A percentile compares a stretch with the other conserved stretches of the same genome.
Conservation (phyloP, 257 asterid species). For the Petunia secreta region DNA sequence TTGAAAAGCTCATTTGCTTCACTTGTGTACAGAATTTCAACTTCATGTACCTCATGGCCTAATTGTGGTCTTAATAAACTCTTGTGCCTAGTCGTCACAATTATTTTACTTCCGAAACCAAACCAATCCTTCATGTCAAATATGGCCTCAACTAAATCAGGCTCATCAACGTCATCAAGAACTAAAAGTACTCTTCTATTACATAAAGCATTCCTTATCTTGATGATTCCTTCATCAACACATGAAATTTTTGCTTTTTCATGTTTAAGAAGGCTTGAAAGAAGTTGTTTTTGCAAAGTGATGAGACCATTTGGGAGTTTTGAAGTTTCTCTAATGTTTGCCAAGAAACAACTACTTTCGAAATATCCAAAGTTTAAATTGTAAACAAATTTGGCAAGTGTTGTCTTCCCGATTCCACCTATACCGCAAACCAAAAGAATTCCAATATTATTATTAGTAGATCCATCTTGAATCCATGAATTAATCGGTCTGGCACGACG, state of each 20-base stretch:
- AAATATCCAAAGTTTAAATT: conserved; percentile 29
- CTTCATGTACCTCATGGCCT: conserved; percentile 24
- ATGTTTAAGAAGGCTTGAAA: conserved; percentile 20
- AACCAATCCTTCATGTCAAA: conserved; percentile 31
- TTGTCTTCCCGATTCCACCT: conserved; percentile 38
- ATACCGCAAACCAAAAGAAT: conserved; percentile 25
- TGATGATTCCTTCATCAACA: conserved; percentile 32
- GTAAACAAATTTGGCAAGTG: conserved; percentile 37
- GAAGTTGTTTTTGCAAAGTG: conserved; percentile 29
- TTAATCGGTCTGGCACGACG: conserved; percentile 16
- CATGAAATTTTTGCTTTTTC: conserved; percentile 14
- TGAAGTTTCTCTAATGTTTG: conserved; percentile 31
- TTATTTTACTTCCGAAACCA: conserved; percentile 28
- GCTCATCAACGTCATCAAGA: conserved; percentile 37
- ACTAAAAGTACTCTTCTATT: conserved; percentile 30
- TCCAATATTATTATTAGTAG: neutral
- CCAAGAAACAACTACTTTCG: conserved; percentile 31
- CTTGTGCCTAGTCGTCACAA: conserved; percentile 24
- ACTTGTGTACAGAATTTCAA: neutral
- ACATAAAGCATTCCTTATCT: conserved; percentile 26
- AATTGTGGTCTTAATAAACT: conserved; percentile 22
- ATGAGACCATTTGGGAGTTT: conserved; percentile 28
- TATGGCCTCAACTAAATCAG: conserved; percentile 29
- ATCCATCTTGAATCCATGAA: conserved; percentile 28
- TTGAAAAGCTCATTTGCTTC: conserved; percentile 25